Base-by-base conservation (phyloP, 768 basidiomycete genomes). In the Chalciporus pseudorubinellus region DNA sequence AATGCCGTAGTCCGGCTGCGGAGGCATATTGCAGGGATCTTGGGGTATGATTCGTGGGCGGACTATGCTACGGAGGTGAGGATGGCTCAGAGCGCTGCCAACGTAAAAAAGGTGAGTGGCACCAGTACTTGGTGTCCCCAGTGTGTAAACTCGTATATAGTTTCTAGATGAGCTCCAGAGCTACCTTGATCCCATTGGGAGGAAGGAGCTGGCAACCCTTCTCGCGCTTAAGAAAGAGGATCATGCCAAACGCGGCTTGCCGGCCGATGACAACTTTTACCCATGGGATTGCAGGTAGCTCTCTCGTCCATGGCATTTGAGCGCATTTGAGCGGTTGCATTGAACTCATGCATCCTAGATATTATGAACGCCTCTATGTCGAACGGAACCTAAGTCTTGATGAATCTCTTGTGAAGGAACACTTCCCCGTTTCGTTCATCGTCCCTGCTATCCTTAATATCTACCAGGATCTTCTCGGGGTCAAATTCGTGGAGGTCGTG, bases 371-470 rank as follows among this genome's bases (percentile, higher is more conserved):
- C 18, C 44, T 67, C 19, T 85, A 73, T 61, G 73, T 85, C 48
- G 85, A 92, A 66, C 72, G 77, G 60, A 74, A 75, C 16, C 74
- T 92, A 13, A 75, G 77, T 34, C 75, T 91, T 29, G 89, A 92
- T 59, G 85, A 89, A 55, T 78, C 79, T 52, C 70, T 84, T 13
- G 82, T 93, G 55, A 91, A 92, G 70, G 86, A 92, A 65, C 90
- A 92, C 68, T 92, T 94, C 78, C 89, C 90, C 1, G 92, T 92
- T 7, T 74, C 82, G 2, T 79, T 84, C 14, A 84, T 93, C 36
- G 85, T 93, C 11, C 85, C 89, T 6, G 76, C 84, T 3, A 89
- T 94, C 58, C 74, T 93, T 39, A 71, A 80, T 14, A 89, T 92
- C 59, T 94, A 93, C 65, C 87, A 92, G 66, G 80, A 80, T 54